Percentiles rank a stretch among this genome's conserved stretches.
Conservation (phyloP, 2,329 filamentous ascomycete genomes). For the Neoscytalidium dimidiatum region DNA sequence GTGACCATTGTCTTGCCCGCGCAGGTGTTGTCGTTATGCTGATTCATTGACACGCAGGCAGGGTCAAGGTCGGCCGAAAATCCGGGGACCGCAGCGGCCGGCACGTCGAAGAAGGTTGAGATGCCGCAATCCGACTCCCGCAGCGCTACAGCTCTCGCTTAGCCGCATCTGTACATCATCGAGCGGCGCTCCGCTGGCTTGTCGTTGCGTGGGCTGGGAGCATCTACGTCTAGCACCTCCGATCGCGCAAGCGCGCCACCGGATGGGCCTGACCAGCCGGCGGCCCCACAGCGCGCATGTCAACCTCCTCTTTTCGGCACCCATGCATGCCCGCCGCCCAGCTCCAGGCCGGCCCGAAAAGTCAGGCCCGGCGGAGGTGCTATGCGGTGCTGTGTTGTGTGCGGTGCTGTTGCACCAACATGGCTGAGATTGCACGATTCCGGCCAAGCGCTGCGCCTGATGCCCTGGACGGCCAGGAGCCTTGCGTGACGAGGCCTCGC, state of each 20-base stretch:
- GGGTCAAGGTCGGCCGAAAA: background rate
- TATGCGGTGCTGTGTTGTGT: too few relatives aligned
- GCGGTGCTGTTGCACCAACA: background rate
- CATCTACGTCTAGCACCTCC: background rate
- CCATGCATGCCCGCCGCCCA: background rate
- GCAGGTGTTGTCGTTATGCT: background rate
- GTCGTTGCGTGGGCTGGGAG: background rate
- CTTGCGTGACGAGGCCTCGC: constrained; percentile 1
- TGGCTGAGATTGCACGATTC: background rate
- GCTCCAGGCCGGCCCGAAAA: background rate
- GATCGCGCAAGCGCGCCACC: background rate
- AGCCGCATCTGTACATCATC: background rate
- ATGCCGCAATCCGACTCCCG: background rate
- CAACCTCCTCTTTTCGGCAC: constrained; percentile 5
- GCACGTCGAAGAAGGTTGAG: constrained; percentile 2
- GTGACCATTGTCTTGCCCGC: background rate
- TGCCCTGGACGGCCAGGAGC: background rate
- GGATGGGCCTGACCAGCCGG: background rate
- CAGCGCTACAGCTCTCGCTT: background rate
- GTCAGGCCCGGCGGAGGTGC: background rate
- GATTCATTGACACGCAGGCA: background rate
- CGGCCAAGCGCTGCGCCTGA: background rate
- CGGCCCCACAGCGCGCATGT: background rate
- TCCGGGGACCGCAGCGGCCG: background rate
- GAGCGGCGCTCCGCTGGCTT: background rate